Evolutionary conservation across 2,329 filamentous ascomycete species (phyloP), one percentile per base, ranked within the genome.

Genomic region (Cordyceps javanica): DNA sequence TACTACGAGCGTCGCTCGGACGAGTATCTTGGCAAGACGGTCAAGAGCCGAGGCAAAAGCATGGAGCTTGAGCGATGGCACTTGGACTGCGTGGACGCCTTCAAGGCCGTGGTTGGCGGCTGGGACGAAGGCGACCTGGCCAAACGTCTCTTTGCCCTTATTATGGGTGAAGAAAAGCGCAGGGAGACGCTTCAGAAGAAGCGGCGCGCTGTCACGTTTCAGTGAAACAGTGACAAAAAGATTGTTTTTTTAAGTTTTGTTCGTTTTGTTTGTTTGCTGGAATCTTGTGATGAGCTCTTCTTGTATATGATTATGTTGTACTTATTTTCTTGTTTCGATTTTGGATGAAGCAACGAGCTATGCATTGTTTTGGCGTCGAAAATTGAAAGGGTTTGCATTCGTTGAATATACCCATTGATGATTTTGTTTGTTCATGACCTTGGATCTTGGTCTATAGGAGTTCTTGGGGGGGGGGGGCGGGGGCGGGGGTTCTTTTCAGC

Each of bases 61-160:
- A 71, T 85, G 70, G 60, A 70, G 23, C 70, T 85, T 19, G 75
- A 82, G 67, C 66, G 72, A 58, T 84, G 81, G 81, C 82, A 85
- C 59, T 67, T 84, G 19, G 81, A 85, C 59, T 75, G 83, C 55
- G 74, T 84, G 25, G 77, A 82, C 59, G 81, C 77, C 3, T 85
- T 84, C 63, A 70, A 69, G 58, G 65, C 65, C 13, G 72, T 77
- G 59, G 72, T 81, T 3, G 75, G 75, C 19, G 73, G 70, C 10
- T 84, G 81, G 80, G 75, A 77, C 23, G 80, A 78, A 62, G 69
- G 63, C 8, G 68, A 68, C 11, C 67, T 85, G 7, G 76, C 75
- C 10, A 82, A 79, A 70, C 68, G 82, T 45, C 66, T 85, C 23
- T 83, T 83, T 65, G 68, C 72, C 5, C 68, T 85, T 25, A 68